phyloP scores from a whole-genome alignment of 2,329 filamentous ascomycete species.

The Colletotrichum chlorophyti region DNA sequence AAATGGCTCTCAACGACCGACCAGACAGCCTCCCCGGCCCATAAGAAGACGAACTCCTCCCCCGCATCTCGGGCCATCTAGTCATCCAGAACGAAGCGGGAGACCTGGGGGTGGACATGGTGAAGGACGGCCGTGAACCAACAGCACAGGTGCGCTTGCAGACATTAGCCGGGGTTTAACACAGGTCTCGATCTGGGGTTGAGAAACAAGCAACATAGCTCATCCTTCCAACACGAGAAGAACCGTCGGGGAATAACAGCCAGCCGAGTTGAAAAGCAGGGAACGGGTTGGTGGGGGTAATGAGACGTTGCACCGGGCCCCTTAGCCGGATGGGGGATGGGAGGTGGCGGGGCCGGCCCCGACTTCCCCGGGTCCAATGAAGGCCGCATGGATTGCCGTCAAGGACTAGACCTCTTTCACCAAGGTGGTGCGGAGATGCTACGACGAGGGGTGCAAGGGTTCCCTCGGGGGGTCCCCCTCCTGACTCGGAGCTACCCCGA shows the following conservation, averaged over 20 bases:
- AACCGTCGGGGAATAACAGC: background rate
- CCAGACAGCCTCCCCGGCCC: background rate
- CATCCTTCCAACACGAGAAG: background rate
- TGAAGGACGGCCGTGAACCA: background rate
- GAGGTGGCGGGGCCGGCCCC: slow-evolving; percentile 24
- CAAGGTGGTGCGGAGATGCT: slow-evolving; percentile 4
- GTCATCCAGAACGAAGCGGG: background rate
- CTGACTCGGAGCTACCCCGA: slow-evolving; percentile 29
- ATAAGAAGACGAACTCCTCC: slow-evolving; percentile 6
- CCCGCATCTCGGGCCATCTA: slow-evolving; percentile 19
- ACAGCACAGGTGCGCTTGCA: slow-evolving; percentile 8
- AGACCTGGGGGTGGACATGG: slow-evolving; percentile 1
- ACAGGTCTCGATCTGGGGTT: slow-evolving; percentile 17
- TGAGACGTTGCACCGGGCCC: slow-evolving; percentile 9
- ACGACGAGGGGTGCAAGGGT: slow-evolving; percentile 4
- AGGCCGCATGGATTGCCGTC: background rate
- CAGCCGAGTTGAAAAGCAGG: background rate
- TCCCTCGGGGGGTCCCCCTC: slow-evolving; percentile 15
- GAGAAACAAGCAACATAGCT: background rate
- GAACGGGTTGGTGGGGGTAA: background rate
- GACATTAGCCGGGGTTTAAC: background rate
- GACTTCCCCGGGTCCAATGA: slow-evolving; percentile 22
- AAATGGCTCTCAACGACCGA: slow-evolving; percentile 12
- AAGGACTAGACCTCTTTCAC: slow-evolving; percentile 9
- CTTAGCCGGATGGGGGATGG: background rate